A percentile compares a stretch with the other conserved stretches of the same genome.
phyloP scores from a whole-genome alignment of 768 basidiomycete genomes.

The Lactifluus echinatus region DNA sequence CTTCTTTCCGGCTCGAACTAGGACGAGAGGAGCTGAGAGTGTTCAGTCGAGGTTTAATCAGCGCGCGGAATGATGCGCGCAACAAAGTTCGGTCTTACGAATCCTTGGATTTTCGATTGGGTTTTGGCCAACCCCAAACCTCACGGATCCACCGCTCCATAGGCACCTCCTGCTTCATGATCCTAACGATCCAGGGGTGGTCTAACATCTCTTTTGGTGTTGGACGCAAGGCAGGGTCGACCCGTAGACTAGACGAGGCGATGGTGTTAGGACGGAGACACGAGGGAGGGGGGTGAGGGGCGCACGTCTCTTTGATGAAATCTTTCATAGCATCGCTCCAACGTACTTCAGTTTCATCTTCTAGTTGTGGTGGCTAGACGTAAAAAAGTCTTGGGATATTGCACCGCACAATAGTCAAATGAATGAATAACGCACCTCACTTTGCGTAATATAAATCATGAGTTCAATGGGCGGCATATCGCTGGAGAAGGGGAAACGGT shows the following conservation, averaged over 20 bases:
- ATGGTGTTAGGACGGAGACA: slow-evolving; percentile 4
- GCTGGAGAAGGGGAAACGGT: slow-evolving; percentile 89
- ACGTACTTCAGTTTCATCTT: slow-evolving; percentile 54
- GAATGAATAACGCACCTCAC: slow-evolving; percentile 45
- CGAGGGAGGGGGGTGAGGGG: slow-evolving; percentile 17
- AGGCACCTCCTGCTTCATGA: slow-evolving; percentile 75
- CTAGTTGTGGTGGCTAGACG: slow-evolving; percentile 67
- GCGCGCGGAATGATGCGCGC: slow-evolving; percentile 7
- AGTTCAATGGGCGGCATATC: slow-evolving; percentile 92
- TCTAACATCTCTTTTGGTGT: slow-evolving; percentile 74
- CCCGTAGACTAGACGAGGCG: slow-evolving; percentile 46
- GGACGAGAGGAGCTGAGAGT: slow-evolving; percentile 24
- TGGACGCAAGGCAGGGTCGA: slow-evolving; percentile 60
- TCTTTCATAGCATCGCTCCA: slow-evolving; percentile 89
- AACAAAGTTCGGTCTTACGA: slow-evolving; percentile 21
- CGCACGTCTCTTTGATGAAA: slow-evolving; percentile 80
- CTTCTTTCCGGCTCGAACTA: slow-evolving; percentile 27
- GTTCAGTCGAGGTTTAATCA: slow-evolving; percentile 5
- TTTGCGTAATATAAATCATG: slow-evolving; percentile 79
- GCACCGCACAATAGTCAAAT: slow-evolving; percentile 15
- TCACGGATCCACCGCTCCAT: slow-evolving; percentile 86
- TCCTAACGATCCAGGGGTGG: slow-evolving; percentile 74
- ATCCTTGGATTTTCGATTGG: slow-evolving; percentile 26
- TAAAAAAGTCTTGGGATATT: slow-evolving; percentile 17
- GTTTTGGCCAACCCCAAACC: slow-evolving; percentile 71